A percentile compares a stretch with the other conserved stretches of the same genome.
Conservation (phyloP, 2,329 filamentous ascomycete genomes). For the Paraphoma sp. region DNA sequence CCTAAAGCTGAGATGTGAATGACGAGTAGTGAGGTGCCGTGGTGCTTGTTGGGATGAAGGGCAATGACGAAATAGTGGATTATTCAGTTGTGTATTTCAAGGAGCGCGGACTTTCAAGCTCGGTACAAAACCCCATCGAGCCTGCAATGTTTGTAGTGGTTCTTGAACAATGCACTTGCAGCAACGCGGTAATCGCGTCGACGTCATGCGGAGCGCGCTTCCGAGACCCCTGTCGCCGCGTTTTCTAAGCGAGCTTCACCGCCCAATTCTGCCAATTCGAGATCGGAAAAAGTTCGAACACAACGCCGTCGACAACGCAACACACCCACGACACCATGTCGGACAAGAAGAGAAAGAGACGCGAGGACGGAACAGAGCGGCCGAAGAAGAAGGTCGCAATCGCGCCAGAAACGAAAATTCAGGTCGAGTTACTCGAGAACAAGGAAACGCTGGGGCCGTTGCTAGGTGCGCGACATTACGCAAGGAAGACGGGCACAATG, state of each 20-base stretch:
- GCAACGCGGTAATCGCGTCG: conserved; percentile 10
- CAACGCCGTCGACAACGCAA: conserved; percentile 10
- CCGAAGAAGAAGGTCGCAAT: conserved; percentile 55
- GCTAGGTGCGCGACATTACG: conserved; percentile 50
- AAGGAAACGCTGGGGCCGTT: conserved; percentile 57
- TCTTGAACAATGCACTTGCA: not conserved
- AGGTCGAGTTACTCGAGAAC: conserved; percentile 56
- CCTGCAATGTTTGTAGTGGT: not conserved
- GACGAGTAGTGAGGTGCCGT: not conserved
- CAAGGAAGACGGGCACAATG: not conserved
- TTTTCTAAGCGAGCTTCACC: conserved; percentile 16
- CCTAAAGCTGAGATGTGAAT: not conserved
- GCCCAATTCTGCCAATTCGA: conserved; percentile 14
- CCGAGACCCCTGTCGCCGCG: conserved; percentile 1
- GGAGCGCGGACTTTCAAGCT: not conserved
- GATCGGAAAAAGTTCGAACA: conserved; percentile 8
- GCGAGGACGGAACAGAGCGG: conserved; percentile 33
- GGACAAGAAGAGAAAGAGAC: conserved; percentile 50
- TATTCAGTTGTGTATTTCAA: no score
- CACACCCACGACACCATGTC: conserved; percentile 29
- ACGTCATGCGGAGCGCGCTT: conserved; percentile 16
- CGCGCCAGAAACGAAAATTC: conserved; percentile 47
- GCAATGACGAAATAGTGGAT: no score
- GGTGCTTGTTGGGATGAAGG: no score
- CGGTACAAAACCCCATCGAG: not conserved